A percentile compares a stretch with the other conserved stretches of the same genome.
phyloP scores from a whole-genome alignment of 306 rosid species.

The Hippophae gyantsensis region DNA sequence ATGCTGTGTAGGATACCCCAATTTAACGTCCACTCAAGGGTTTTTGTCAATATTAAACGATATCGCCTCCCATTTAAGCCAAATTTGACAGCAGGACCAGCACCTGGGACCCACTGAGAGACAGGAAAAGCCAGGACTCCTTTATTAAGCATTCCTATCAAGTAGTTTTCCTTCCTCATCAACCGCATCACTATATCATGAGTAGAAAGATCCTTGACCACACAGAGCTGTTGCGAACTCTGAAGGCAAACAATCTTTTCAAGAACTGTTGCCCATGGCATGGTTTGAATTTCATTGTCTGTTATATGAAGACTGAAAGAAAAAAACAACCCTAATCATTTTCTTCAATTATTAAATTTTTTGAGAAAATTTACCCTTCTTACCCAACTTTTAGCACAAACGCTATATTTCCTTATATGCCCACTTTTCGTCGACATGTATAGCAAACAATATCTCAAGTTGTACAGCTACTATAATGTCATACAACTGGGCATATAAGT shows the following conservation, averaged over 20 bases:
- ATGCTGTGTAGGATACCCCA: slow-evolving; percentile 96
- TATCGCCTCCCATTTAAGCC: slow-evolving; percentile 36
- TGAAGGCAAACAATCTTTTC: slow-evolving; percentile 78
- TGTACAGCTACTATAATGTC: too few relatives aligned
- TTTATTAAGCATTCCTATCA: slow-evolving; percentile 91
- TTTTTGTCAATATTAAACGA: slow-evolving; percentile 63
- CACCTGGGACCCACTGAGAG: slow-evolving; percentile 83
- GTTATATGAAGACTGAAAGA: slow-evolving; percentile 73
- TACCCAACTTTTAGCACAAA: too few relatives aligned
- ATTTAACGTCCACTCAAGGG: slow-evolving; percentile 94
- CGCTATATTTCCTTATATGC: too few relatives aligned
- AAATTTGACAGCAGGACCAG: slow-evolving; percentile 60
- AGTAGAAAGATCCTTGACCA: slow-evolving; percentile 80
- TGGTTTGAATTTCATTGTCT: slow-evolving; percentile 80
- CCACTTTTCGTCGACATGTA: too few relatives aligned
- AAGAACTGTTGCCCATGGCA: slow-evolving; percentile 87
- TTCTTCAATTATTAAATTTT: slow-evolving; percentile 6
- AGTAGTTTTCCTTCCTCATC: slow-evolving; percentile 96
- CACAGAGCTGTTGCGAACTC: slow-evolving; percentile 60
- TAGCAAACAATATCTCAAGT: too few relatives aligned
- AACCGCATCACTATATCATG: slow-evolving; percentile 87
- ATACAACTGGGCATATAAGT: too few relatives aligned
- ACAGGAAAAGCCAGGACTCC: slow-evolving; percentile 90
- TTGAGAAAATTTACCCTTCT: neutral
- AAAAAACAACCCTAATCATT: slow-evolving; percentile 1